phyloP scores from a whole-genome alignment of 116 monocot genomes.

The Phalaenopsis hybrid region DNA sequence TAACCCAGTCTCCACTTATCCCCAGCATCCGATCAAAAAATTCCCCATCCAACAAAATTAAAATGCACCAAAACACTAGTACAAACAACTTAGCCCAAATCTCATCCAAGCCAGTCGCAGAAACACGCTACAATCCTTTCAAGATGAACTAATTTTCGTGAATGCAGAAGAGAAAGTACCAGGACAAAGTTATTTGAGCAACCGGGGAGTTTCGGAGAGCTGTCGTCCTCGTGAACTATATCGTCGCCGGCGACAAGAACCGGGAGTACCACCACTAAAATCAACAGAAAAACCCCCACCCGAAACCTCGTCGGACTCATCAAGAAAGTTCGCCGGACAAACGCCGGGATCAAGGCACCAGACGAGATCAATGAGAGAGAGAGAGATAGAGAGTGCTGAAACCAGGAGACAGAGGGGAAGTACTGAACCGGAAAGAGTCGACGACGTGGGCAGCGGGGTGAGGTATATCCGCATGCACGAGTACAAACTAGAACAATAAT shows the following conservation, averaged over 20 bases:
- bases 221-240: constrained; percentile 77
- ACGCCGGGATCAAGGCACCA: background rate
- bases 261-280: background rate
- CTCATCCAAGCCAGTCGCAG: background rate
- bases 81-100: background rate
- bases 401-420: too few species aligned
- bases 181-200: constrained; percentile 88
- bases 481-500: too few species aligned
- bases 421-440: too few species aligned
- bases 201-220: constrained; percentile 72
- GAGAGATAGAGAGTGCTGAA: background rate
- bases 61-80: constrained; percentile 1
- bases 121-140: background rate
- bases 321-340: background rate
- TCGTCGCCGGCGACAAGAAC: constrained; percentile 45
- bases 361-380: background rate
- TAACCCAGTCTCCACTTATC: background rate
- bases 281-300: background rate
- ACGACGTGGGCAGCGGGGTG: too few species aligned
- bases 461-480: too few species aligned
- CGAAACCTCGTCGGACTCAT: background rate
- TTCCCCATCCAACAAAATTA: background rate
- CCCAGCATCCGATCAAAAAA: background rate
- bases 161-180: constrained; percentile 26
- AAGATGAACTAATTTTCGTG: background rate